Evolutionary conservation across 1,284 basidiomycete species (phyloP), one percentile per base, ranked within the genome.

Genomic region (Lentinus polychrous): DNA sequence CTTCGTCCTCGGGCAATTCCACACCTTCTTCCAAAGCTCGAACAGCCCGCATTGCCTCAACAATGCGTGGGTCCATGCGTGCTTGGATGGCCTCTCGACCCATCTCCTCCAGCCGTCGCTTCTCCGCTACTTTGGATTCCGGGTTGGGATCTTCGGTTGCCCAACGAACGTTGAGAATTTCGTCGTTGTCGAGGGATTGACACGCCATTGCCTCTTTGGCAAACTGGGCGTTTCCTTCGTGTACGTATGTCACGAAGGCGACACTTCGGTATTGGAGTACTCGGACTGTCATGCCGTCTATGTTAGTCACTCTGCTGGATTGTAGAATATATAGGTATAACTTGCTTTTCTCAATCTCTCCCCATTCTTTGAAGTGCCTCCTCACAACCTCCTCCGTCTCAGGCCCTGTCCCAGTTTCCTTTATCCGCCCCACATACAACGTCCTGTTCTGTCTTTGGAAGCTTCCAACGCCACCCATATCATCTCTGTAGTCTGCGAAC

Each of bases 181-280:
- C 96, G 66, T 97, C 91, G 60, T 94, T 91, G 66, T 99, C 95
- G 56, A 99, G 75, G 20, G 92, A 95, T 68, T 99, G 96, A 67
- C 94, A 94, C 38, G 94, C 91, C 96, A 99, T 99, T 0, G 96
- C 83, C 68, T 99, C 96, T 64, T 98, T 98, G 14, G 95, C 96
- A 64, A 99, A 99, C 62, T 96, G 92, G 0, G 93, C 96, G 56
- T 83, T 73, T 48, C 86, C 61, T 63, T 99, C 95, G 37, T 79
- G 79, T 46, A 85, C 80, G 69, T 95, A 99, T 1, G 94, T 97
- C 43, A 99, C 94, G 68, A 99, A 99, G 0, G 93, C 96, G 50
- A 98, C 94, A 46, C 90, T 91, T 49, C 95, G 88, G 64, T 93
- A 92, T 62, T 94, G 90, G 31, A 99, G 74, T 27, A 98, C 86